phyloP scores from a whole-genome alignment of 768 basidiomycete species.

The Amanita muscaria region DNA sequence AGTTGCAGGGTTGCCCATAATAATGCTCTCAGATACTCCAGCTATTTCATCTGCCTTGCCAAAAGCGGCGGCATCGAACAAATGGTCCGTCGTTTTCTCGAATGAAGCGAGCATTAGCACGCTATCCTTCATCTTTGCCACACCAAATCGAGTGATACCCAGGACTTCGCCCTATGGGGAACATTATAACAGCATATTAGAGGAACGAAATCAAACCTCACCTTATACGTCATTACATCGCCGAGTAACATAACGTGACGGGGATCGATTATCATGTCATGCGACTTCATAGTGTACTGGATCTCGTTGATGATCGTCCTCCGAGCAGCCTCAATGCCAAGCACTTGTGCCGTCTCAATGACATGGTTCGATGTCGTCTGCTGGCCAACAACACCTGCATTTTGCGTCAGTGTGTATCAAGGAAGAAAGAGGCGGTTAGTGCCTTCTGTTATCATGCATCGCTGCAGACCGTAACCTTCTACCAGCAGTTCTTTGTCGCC shows the following conservation, averaged over 20 bases:
- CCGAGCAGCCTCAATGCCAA: slow-evolving; percentile 97
- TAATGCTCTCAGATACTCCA: slow-evolving; percentile 98
- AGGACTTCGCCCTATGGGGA: slow-evolving; percentile 79
- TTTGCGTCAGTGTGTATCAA: neutral
- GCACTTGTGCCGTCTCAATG: slow-evolving; percentile 88
- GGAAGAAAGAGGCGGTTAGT: slow-evolving; percentile 14
- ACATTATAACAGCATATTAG: too few species aligned
- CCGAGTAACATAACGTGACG: slow-evolving; percentile 97
- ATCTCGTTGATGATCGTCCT: slow-evolving; percentile 94
- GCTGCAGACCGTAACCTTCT: slow-evolving; percentile 93
- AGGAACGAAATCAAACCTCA: slow-evolving; percentile 21
- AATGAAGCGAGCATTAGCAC: slow-evolving; percentile 99
- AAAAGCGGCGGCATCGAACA: slow-evolving; percentile 95
- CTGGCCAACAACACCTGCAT: slow-evolving; percentile 80
- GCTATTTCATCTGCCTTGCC: slow-evolving; percentile 93
- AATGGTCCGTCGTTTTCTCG: slow-evolving; percentile 98
- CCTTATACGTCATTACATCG: slow-evolving; percentile 99
- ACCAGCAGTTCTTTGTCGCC: slow-evolving; percentile 89
- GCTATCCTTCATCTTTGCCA: slow-evolving; percentile 99
- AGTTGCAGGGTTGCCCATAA: slow-evolving; percentile 96
- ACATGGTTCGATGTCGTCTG: slow-evolving; percentile 94
- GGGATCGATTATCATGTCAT: slow-evolving; percentile 98
- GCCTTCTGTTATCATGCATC: slow-evolving; percentile 98
- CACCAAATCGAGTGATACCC: slow-evolving; percentile 97
- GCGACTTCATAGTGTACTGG: slow-evolving; percentile 92